Conservation (phyloP, 176 grass and related monocot species). For the Carex pumila region DNA sequence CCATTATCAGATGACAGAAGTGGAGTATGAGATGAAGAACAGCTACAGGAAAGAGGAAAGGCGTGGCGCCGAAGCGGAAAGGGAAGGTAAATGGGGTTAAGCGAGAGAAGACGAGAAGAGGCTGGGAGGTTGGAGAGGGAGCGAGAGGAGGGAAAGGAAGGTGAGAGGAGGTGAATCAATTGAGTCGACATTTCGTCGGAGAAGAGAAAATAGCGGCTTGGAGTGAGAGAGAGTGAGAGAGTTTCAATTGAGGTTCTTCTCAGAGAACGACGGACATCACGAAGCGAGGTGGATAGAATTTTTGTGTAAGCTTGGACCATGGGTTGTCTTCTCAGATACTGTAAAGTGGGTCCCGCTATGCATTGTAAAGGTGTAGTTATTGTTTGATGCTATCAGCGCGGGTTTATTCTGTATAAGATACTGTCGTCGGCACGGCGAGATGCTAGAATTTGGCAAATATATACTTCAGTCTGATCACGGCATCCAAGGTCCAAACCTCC, state of each 20-base stretch:
- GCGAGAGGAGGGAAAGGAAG: background rate
- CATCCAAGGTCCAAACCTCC: background rate
- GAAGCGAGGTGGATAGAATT: background rate
- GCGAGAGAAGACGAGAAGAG: slow-evolving; percentile 7
- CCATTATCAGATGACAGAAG: slow-evolving; percentile 20
- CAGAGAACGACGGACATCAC: slow-evolving; percentile 8
- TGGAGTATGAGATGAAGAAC: slow-evolving; percentile 12
- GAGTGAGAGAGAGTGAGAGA: background rate
- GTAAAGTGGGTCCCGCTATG: background rate
- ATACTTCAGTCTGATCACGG: background rate
- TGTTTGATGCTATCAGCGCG: background rate
- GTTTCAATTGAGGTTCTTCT: background rate
- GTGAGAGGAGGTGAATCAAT: slow-evolving; percentile 20
- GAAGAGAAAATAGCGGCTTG: background rate
- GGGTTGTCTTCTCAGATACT: accelerated
- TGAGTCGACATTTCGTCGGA: slow-evolving; percentile 25
- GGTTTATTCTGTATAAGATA: background rate
- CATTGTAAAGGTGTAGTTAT: background rate
- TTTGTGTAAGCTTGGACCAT: background rate
- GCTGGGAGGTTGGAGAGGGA: background rate
- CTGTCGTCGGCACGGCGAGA: background rate
- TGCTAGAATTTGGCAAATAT: background rate
- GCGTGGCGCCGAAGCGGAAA: background rate
- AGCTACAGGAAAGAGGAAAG: slow-evolving; percentile 36
- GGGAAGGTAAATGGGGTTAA: background rate